phyloP scores from a whole-genome alignment of 1,284 basidiomycete species.

The Pascua guehoae region DNA sequence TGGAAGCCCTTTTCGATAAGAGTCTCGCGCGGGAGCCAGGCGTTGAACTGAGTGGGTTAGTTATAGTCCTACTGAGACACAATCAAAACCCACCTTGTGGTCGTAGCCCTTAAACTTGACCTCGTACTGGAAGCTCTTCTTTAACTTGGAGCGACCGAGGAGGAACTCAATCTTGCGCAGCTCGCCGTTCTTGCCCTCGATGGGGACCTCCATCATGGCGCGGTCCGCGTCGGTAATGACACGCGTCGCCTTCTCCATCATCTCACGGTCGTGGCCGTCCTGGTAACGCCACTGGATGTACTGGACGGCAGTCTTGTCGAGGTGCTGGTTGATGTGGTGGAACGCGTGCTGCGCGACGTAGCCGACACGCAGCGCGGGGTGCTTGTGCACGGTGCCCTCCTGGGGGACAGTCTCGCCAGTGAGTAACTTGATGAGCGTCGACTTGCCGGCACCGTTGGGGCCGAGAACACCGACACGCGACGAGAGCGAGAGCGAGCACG shows the following conservation, averaged over 20 bases:
- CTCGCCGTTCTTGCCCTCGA: constrained; percentile 87
- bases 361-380: constrained; percentile 90
- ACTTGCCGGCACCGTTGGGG: constrained; percentile 97
- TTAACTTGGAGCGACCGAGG: constrained; percentile 96
- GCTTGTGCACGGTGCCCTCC: constrained; percentile 90
- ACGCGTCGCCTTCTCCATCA: constrained; percentile 88
- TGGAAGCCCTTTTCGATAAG: constrained; percentile 83
- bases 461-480: constrained; percentile 91
- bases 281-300: constrained; percentile 99
- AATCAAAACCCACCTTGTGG: constrained; percentile 58
- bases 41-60: constrained; percentile 57
- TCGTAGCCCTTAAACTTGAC: constrained; percentile 94
- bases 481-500: constrained; percentile 86
- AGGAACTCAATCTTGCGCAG: constrained; percentile 79
- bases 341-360: constrained; percentile 98
- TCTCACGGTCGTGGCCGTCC: constrained; percentile 94
- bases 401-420: constrained; percentile 95
- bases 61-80: constrained; percentile 4
- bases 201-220: constrained; percentile 75
- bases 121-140: constrained; percentile 93
- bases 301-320: constrained; percentile 90
- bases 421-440: constrained; percentile 94
- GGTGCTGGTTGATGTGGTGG: constrained; percentile 88
- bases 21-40: constrained; percentile 89
- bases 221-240: constrained; percentile 85